These are phyloP conservation scores for Diddensiella santjacobensis DNA, from an alignment of 805 yeast genomes.

Conservation along the genomic window DNA sequence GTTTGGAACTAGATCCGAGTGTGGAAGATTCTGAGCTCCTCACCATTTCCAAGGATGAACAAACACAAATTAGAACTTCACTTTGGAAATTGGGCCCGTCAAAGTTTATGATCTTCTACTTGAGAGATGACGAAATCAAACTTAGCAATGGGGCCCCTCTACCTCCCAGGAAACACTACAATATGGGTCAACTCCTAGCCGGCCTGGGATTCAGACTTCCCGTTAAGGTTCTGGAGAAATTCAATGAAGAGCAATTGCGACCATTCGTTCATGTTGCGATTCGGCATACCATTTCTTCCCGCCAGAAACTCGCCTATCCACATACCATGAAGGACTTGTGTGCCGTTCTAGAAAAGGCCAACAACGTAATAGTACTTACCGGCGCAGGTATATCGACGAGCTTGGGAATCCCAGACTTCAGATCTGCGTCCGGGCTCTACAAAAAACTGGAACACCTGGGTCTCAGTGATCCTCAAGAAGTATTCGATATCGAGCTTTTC, in stretches of 20 bases:
- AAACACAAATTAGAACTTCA: constrained; percentile 46
- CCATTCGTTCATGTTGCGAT: constrained; percentile 16
- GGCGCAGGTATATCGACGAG: constrained; percentile 95
- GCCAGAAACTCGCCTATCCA: constrained; percentile 24
- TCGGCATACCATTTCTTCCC: constrained; percentile 29
- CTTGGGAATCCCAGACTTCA: constrained; percentile 86
- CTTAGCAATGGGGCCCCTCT: background rate
- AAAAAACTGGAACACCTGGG: constrained; percentile 64
- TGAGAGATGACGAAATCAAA: constrained; percentile 39
- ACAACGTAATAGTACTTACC: constrained; percentile 67
- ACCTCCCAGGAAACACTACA: background rate
- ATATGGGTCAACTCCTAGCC: constrained; percentile 35
- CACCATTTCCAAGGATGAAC: constrained; percentile 37
- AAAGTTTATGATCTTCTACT: constrained; percentile 42
- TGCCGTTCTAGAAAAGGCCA: constrained; percentile 49
- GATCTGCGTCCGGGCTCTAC: constrained; percentile 85
- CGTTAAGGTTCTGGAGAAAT: constrained; percentile 27
- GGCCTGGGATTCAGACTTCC: constrained; percentile 58
- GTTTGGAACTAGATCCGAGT: constrained; percentile 19
- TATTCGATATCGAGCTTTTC: constrained; percentile 71
- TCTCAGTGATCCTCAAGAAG: constrained; percentile 84
- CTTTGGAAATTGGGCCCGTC: constrained; percentile 59
- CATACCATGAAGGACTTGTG: constrained; percentile 56
- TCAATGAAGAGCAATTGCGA: constrained; percentile 16
- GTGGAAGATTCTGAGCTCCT: constrained; percentile 19